These are phyloP conservation scores for Podochytrium sp. DNA, from an alignment of 192 early-diverging fungal species.

Conservation along the genomic window DNA sequence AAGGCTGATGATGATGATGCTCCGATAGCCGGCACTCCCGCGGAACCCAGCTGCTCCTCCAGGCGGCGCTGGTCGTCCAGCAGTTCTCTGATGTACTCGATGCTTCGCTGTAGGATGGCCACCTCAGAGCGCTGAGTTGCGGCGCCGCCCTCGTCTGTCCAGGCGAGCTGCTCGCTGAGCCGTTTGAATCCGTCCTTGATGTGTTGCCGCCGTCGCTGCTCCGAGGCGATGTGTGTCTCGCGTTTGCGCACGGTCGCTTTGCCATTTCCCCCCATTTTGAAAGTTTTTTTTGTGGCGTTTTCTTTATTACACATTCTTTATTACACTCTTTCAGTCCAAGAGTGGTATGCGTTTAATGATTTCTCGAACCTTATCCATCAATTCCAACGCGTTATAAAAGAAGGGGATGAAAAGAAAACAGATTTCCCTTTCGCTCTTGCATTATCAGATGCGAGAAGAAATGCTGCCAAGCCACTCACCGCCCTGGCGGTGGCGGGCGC, in stretches of 20 bases:
- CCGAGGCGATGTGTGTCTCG: slow-evolving; percentile 82
- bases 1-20: too few species aligned
- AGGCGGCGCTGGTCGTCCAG: slow-evolving; percentile 6
- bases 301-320: neutral
- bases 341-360: too few species aligned
- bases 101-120: slow-evolving; percentile 76
- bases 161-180: slow-evolving; percentile 63
- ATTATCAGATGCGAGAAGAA: too few species aligned
- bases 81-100: slow-evolving; percentile 44
- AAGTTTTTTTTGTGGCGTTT: neutral
- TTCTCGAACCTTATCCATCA: too few species aligned
- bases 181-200: slow-evolving; percentile 90
- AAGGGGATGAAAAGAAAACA: too few species aligned
- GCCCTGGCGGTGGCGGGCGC: too few species aligned
- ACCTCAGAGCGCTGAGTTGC: slow-evolving; percentile 76
- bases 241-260: slow-evolving; percentile 25
- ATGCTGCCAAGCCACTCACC: too few species aligned
- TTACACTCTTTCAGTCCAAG: too few species aligned
- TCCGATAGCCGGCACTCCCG: too few species aligned
- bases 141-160: slow-evolving; percentile 14
- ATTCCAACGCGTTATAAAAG: too few species aligned
- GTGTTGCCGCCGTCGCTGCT: slow-evolving; percentile 90
- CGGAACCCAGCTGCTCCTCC: neutral
- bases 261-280: neutral
- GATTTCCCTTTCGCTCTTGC: too few species aligned